phyloP scores from a whole-genome alignment of 1,284 basidiomycete species.

The Trichosporon asahii region DNA sequence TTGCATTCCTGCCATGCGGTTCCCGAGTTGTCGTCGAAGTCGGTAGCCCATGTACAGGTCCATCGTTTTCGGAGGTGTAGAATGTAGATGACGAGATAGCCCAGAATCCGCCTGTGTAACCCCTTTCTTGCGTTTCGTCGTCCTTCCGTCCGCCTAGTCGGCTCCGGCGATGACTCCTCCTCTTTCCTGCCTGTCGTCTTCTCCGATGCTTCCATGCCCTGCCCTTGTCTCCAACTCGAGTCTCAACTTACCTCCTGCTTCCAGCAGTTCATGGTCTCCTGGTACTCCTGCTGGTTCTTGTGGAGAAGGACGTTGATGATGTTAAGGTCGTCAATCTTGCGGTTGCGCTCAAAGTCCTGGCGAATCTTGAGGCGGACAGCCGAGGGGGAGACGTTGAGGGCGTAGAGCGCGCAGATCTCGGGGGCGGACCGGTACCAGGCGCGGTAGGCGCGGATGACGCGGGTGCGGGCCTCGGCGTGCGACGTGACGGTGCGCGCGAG shows the following conservation, averaged over 20 bases:
- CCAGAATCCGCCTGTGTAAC: too few species aligned
- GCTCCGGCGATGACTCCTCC: background rate
- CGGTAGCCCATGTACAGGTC: too few species aligned
- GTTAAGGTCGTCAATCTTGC: constrained; percentile 73
- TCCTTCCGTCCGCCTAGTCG: background rate
- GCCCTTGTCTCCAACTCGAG: background rate
- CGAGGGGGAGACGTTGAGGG: constrained; percentile 76
- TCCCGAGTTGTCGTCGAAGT: too few species aligned
- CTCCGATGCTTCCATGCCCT: background rate
- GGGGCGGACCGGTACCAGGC: constrained; percentile 91
- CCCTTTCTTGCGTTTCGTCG: too few species aligned
- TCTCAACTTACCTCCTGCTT: constrained; percentile 61
- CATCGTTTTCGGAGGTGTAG: too few species aligned
- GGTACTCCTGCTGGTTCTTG: constrained; percentile 84
- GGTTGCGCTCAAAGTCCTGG: constrained; percentile 81
- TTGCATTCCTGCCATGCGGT: too few species aligned
- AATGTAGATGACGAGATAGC: too few species aligned
- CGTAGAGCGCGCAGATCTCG: constrained; percentile 80
- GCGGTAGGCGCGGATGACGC: constrained; percentile 78
- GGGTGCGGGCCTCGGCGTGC: constrained; percentile 65
- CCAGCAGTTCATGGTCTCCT: constrained; percentile 94
- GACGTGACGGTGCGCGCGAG: constrained; percentile 68
- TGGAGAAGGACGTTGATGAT: constrained; percentile 83
- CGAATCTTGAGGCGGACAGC: constrained; percentile 79
- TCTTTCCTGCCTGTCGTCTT: background rate